Evolutionary conservation across 805 yeast genomes (phyloP).

Genomic region (Wickerhamomyces chambardii): DNA sequence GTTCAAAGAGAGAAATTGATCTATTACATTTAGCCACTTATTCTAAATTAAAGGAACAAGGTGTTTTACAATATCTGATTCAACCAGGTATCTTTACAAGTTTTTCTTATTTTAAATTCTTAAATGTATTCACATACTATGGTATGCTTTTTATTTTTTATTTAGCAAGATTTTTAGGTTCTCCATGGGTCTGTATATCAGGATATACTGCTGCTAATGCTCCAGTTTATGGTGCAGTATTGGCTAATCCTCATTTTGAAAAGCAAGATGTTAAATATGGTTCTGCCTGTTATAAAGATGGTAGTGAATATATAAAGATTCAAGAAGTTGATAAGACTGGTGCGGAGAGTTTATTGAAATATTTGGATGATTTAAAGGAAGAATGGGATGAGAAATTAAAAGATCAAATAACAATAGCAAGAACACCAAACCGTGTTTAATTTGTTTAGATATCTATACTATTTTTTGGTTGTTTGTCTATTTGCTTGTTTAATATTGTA

Average conservation of each 20-base stretch:
- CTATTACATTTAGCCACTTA: slow-evolving; percentile 70
- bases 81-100: slow-evolving; percentile 95
- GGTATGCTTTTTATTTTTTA: slow-evolving; percentile 85
- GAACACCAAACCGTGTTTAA: slow-evolving; percentile 1
- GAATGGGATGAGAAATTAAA: slow-evolving; percentile 74
- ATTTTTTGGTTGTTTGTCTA: too few species aligned
- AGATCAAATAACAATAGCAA: slow-evolving; percentile 51
- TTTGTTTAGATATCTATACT: too few species aligned
- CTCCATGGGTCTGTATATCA: slow-evolving; percentile 81
- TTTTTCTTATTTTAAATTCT: slow-evolving; percentile 64
- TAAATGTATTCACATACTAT: slow-evolving; percentile 71
- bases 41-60: slow-evolving; percentile 36
- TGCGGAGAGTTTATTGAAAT: slow-evolving; percentile 53
- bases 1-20: slow-evolving; percentile 84
- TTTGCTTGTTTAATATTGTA: too few species aligned
- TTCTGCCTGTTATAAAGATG: slow-evolving; percentile 59
- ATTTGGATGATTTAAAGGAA: slow-evolving; percentile 42
- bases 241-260: slow-evolving; percentile 37
- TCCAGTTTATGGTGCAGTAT: slow-evolving; percentile 56
- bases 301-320: slow-evolving; percentile 52
- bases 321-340: slow-evolving; percentile 57
- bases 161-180: slow-evolving; percentile 72
- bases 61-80: slow-evolving; percentile 64
- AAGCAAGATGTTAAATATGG: slow-evolving; percentile 55
- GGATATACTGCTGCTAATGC: slow-evolving; percentile 92